A percentile compares a stretch with the other conserved stretches of the same genome.
Conservation (phyloP, 345 rosid species). For the Syzygium jambos region DNA sequence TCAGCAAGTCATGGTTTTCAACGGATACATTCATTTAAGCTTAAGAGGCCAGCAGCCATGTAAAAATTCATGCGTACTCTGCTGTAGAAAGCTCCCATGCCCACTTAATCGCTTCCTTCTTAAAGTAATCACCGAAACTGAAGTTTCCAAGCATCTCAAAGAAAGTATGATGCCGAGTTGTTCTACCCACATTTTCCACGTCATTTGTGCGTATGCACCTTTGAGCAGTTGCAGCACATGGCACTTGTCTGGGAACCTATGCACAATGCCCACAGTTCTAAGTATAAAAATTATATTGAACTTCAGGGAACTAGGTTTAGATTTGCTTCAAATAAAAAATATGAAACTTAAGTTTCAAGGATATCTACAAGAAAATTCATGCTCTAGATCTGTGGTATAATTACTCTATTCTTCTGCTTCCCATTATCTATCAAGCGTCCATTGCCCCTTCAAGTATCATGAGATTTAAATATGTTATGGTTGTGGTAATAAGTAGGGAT, state of each 20-base stretch:
- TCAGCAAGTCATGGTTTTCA: background rate
- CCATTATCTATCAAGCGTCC: background rate
- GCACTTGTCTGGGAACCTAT: conserved; percentile 77
- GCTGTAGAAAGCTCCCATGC: conserved; percentile 94
- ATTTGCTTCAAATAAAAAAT: background rate
- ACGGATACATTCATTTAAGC: background rate
- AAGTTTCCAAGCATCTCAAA: conserved; percentile 99
- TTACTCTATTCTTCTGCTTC: background rate
- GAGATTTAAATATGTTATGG: background rate
- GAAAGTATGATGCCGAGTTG: conserved; percentile 85
- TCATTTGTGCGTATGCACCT: conserved; percentile 93
- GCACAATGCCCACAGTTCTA: background rate
- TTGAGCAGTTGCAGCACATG: conserved; percentile 82
- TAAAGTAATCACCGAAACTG: conserved; percentile 95
- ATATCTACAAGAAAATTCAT: background rate
- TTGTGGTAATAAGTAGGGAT: background rate
- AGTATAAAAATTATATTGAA: background rate
- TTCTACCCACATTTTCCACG: conserved; percentile 88
- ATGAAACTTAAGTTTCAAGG: background rate
- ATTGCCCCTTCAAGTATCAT: background rate
- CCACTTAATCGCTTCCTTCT: conserved; percentile 86
- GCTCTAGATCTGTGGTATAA: background rate
- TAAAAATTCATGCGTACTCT: conserved; percentile 39
- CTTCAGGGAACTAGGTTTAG: background rate
- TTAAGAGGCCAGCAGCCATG: background rate